Conservation (phyloP, 202 grass and related monocot species). For the Digitaria exilis region DNA sequence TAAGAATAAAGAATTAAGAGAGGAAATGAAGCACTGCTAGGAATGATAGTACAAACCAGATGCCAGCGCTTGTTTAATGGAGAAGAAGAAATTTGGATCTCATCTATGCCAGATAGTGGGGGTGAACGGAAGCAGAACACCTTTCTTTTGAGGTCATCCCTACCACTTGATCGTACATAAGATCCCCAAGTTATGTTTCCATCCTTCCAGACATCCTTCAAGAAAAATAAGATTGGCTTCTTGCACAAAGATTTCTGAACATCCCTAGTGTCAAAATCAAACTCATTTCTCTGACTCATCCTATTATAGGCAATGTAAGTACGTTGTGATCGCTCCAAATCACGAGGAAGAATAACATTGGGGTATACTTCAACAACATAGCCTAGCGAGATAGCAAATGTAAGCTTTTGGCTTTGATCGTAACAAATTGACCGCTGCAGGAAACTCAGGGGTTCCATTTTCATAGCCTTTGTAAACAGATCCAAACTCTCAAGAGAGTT, state of each 20-base stretch:
- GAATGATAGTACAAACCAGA: slow-evolving; percentile 73
- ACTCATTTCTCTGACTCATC: slow-evolving; percentile 68
- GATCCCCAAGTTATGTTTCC: slow-evolving; percentile 71
- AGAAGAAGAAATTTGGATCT: slow-evolving; percentile 69
- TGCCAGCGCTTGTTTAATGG: slow-evolving; percentile 91
- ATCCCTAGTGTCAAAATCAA: slow-evolving; percentile 96
- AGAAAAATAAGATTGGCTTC: slow-evolving; percentile 83
- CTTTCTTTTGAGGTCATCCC: slow-evolving; percentile 87
- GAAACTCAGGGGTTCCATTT: slow-evolving; percentile 78
- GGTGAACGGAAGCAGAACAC: slow-evolving; percentile 85
- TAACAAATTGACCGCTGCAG: slow-evolving; percentile 90
- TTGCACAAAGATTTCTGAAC: slow-evolving; percentile 84
- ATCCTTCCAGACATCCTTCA: slow-evolving; percentile 80
- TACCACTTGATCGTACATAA: slow-evolving; percentile 58
- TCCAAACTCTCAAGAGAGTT: slow-evolving; percentile 83
- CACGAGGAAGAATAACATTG: slow-evolving; percentile 70
- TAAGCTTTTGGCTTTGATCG: slow-evolving; percentile 60
- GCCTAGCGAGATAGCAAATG: slow-evolving; percentile 76
- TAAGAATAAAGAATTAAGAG: slow-evolving; percentile 36
- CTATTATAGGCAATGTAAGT: slow-evolving; percentile 86
- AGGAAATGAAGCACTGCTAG: slow-evolving; percentile 29
- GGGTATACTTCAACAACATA: slow-evolving; percentile 96
- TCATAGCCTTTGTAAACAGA: slow-evolving; percentile 93
- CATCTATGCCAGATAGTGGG: slow-evolving; percentile 67
- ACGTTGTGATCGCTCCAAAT: slow-evolving; percentile 74